Base-by-base conservation (phyloP, 2,329 filamentous ascomycete species). In the Aureobasidium sp. region DNA sequence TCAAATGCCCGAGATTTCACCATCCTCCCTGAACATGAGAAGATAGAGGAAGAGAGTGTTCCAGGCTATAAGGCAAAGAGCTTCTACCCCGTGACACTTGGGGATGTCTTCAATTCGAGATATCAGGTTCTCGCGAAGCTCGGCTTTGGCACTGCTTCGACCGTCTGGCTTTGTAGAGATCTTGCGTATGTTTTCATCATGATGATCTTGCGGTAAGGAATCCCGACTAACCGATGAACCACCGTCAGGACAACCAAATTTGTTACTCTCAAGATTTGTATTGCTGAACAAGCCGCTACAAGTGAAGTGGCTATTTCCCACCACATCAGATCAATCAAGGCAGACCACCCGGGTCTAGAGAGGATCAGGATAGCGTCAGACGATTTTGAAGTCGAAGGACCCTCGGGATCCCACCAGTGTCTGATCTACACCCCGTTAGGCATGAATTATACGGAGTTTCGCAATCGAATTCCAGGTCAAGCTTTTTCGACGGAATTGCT, bases 41-140 rank as follows among this genome's bases (percentile, higher is more conserved):
- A 34, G 29, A 16, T 64, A 8, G 64, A 66, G 56, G 64, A 66
- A 55, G 63, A 66, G 42, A 60, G 34, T 1, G 1, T 63, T 0
- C 53, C 25, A 2, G 44, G 42, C 30, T 65, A 67, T 50, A 54
- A 55, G n/a, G 25, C 61, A 4, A 59, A 69, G 2, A 53, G 63
- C 16, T 72, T 66, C 55, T 73, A 71, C 56, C 68, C 69, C 0
- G 64, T 71, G 37, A 53, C 51, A 1, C 65, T 71, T 8, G 69
- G 70, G 6, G 55, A 71, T 6, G 39, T 69, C 0, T 58, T 71
- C 51, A 19, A 63, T 3, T 50, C 51, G 4, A 64, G 61, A 16
- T 74, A 73, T 55, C 61, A 66, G 34, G 60, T 71, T 27, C 60
- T 74, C 8, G 67, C 65, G 29, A 75, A 76, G 54, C 64, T 75